Base-by-base conservation (phyloP, 2,329 filamentous ascomycete species). In the Stachybotrys echinatus region DNA sequence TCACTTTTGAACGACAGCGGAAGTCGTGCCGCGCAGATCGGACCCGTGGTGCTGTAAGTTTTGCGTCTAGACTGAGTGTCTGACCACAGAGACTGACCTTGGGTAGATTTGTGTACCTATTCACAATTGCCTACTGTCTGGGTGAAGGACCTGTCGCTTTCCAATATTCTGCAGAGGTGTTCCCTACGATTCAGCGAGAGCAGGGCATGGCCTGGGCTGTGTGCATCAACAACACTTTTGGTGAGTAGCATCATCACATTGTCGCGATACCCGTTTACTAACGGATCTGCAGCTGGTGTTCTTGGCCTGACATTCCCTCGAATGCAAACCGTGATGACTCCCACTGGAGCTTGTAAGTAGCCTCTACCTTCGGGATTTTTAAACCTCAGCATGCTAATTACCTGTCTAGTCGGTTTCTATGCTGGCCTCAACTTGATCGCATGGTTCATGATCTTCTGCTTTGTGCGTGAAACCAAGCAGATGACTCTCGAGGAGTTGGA, bases 401-500 rank as follows among this genome's bases (percentile, higher is more conserved):
- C 23, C 19, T 17, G 12, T 22, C 55, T 61, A 42, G 44, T 70
- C 50, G 69, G 68, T 0, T 69, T 75, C 54, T 78, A 78, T 43
- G 74, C 74, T 0, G 74, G 66, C 2, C 70, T 77, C 31, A 77
- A 77, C 53, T 40, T 73, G 1, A 58, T 74, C 0, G 74, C 74
- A 0, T 69, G 75, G 58, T 49, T 67, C 39, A 65, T 77, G 54
- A 77, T 77, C 53, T 76, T 77, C 52, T 65, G 75, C 23, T 68
- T 76, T 46, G 69, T 78, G 0, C 75, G 74, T 0, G 75, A 77
- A 60, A 77, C 75, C 2, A 77, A 77, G 61, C 72, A 75, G 37
- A 69, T 72, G 48, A 77, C 74, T 0, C 65, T 78, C 1, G 75
- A 77, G 52, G 75, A 77, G 50, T 70, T 78, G 8, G 74, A 77